Evolutionary conservation across 345 rosid genomes (phyloP).

Genomic region (Eucalyptus marginata): DNA sequence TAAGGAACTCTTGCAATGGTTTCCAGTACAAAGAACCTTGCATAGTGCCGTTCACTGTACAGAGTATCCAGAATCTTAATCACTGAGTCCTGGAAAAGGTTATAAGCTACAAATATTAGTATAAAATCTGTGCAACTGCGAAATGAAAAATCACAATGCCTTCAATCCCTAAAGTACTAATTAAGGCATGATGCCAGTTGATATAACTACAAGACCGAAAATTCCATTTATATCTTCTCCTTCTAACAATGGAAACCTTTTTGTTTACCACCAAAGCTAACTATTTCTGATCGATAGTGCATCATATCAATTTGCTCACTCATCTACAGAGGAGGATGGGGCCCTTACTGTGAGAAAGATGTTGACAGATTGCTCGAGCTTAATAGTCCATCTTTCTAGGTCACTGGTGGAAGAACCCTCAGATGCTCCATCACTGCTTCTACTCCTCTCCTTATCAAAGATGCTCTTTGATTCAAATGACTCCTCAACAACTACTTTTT

Average conservation of each 20-base stretch:
- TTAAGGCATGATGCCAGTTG: background rate
- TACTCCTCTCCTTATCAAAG: constrained; percentile 6
- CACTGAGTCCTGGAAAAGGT: constrained; percentile 61
- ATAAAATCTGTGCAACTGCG: background rate
- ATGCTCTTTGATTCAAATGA: constrained; percentile 39
- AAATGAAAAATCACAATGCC: background rate
- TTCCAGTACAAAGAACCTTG: constrained; percentile 90
- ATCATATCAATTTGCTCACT: background rate
- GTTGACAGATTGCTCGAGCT: constrained; percentile 69
- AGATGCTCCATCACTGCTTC: constrained; percentile 4
- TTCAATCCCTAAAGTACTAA: background rate
- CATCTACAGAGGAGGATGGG: background rate
- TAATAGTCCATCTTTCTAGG: constrained; percentile 44
- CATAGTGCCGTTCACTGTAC: constrained; percentile 72
- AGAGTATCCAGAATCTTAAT: constrained; percentile 76
- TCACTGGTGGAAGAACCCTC: constrained; percentile 17
- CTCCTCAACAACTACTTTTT: constrained; percentile 58
- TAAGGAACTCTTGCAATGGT: constrained; percentile 98
- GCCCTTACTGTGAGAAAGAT: constrained; percentile 61
- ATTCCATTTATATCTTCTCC: background rate
- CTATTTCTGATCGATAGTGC: background rate
- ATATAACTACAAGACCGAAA: background rate
- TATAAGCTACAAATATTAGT: background rate
- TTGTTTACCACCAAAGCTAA: background rate
- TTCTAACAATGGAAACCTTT: background rate